Conservation (phyloP, 495 filamentous ascomycete species). For the Aspergillus sclerotioniger region DNA sequence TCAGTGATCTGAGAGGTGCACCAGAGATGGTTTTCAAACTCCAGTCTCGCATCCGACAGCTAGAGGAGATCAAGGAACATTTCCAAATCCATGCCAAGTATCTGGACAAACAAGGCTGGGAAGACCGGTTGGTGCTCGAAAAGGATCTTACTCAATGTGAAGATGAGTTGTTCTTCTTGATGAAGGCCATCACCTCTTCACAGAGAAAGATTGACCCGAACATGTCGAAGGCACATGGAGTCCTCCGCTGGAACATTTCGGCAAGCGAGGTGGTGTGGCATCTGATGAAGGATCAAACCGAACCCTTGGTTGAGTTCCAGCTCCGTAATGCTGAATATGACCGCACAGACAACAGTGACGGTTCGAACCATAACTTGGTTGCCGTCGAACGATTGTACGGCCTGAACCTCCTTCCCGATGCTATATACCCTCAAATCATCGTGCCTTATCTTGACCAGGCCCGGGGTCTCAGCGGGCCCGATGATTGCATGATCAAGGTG, state of each 20-base stretch:
- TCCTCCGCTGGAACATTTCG: conserved; percentile 85
- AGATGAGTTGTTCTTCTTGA: conserved; percentile 98
- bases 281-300: conserved; percentile 77
- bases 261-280: conserved; percentile 96
- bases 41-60: conserved; percentile 86
- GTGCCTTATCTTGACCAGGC: conserved; percentile 76
- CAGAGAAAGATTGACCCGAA: conserved; percentile 75
- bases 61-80: conserved; percentile 95
- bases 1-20: conserved; percentile 91
- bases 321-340: conserved; percentile 86
- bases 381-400: conserved; percentile 81
- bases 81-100: conserved; percentile 91
- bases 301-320: conserved; percentile 92
- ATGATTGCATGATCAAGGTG: conserved; percentile 80
- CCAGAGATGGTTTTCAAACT: conserved; percentile 91
- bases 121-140: conserved; percentile 81
- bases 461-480: conserved; percentile 44
- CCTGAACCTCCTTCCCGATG: conserved; percentile 82
- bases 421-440: conserved; percentile 94
- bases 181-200: conserved; percentile 98
- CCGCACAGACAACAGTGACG: conserved; percentile 92
- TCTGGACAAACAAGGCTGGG: conserved; percentile 86
- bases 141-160: conserved; percentile 85
- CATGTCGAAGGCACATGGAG: conserved; percentile 66
- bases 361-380: conserved; percentile 90